Base-by-base conservation (phyloP, 441 rosid genomes). In the Erodium chrysanthum region DNA sequence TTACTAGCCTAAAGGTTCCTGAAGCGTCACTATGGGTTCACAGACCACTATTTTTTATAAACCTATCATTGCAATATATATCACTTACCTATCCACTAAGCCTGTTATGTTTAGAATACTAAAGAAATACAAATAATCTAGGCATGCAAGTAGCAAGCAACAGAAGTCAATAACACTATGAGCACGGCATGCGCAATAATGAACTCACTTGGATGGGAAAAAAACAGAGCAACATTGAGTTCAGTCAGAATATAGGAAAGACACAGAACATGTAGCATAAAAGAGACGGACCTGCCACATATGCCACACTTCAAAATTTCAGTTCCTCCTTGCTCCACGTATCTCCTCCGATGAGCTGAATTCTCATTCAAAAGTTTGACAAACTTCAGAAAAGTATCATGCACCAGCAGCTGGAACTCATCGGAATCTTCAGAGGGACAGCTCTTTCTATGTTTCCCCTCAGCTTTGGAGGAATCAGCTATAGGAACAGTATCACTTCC, bases 241-340 rank as follows among this genome's bases (percentile, higher is more conserved):
- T 54, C 65, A 68, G 33, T 17, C n/a, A 60, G 23, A 74, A 11
- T 59, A 62, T 11, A 25, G 35, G 50, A 62, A 52, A 59, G 23
- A 3, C 56, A 25, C 20, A 10, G 69, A 75, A 50, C 68, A 73
- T 11, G 54, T 22, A 10, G 8, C 1, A 20, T 52, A 20, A 29
- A 29, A 68, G 63, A 68, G 44, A 75, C 81, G 54, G 70, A 83
- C 88, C 84, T 84, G 82, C 81, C 77, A 73, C 87, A 84, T n/a
- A 84, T 68, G 48, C 73, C 62, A 72, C 91, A 86, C 68, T 73
- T 81, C 58, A 81, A 54, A 46, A 61, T 25, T 48, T 70, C 73
- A 10, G 31, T 65, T 63, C 76, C 77, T 69, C 75, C 76, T 59
- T 63, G 73, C 67, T 78, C 79, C 23, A 64, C 54, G 78, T 74